Evolutionary conservation across 441 rosid species (phyloP).

Genomic region (Erysimum pusillum): DNA sequence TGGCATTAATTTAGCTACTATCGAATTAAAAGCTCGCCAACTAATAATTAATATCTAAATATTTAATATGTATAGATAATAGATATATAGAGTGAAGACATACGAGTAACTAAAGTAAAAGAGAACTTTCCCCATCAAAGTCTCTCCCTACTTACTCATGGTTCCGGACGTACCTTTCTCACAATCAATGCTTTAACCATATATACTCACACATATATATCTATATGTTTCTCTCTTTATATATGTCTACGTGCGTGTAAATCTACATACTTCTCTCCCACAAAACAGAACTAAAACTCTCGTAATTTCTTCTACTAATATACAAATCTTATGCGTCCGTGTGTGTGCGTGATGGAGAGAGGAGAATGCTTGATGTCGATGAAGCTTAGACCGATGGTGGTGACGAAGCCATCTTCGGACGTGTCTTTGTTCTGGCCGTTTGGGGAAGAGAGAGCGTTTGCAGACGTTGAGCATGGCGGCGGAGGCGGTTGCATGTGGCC

Average conservation of each 20-base stretch:
- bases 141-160: slow-evolving; percentile 49
- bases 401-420: slow-evolving; percentile 30
- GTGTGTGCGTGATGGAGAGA: slow-evolving; percentile 40
- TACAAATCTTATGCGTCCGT: slow-evolving; percentile 19
- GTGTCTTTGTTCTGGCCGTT: slow-evolving; percentile 36
- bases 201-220: slow-evolving; percentile 5
- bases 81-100: slow-evolving; percentile 36
- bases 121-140: slow-evolving; percentile 44
- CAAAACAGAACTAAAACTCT: background rate
- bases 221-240: slow-evolving; percentile 42
- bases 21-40: slow-evolving; percentile 43
- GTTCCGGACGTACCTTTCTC: slow-evolving; percentile 45
- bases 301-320: slow-evolving; percentile 6
- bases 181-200: slow-evolving; percentile 48
- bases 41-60: slow-evolving; percentile 29
- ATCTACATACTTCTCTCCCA: slow-evolving; percentile 20
- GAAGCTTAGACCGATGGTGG: slow-evolving; percentile 41
- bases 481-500: slow-evolving; percentile 78
- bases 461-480: slow-evolving; percentile 52
- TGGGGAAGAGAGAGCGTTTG: slow-evolving; percentile 61
- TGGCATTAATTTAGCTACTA: slow-evolving; percentile 40
- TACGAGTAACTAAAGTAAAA: slow-evolving; percentile 41
- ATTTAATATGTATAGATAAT: background rate
- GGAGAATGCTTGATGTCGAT: slow-evolving; percentile 42
- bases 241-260: slow-evolving; percentile 34